phyloP scores from a whole-genome alignment of 2,329 filamentous ascomycete genomes.

The Sarocladium brachiariae region DNA sequence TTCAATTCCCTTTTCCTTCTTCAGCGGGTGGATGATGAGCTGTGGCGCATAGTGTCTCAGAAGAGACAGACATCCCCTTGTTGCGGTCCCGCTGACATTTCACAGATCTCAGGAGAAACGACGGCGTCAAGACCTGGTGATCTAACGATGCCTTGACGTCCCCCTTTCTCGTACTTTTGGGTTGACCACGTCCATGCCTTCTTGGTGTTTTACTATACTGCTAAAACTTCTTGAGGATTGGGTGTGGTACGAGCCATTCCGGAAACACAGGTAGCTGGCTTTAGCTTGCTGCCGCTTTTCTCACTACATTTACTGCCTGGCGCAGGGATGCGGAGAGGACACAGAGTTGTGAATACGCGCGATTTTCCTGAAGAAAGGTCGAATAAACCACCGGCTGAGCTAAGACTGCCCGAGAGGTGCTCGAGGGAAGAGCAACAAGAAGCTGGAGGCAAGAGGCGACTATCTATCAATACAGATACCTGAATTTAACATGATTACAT shows the following conservation, averaged over 20 bases:
- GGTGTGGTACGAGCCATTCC: neutral
- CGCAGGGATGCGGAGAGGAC: constrained; percentile 44
- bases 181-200: constrained; percentile 3
- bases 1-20: neutral
- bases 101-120: too few relatives aligned
- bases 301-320: constrained; percentile 43
- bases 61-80: too few relatives aligned
- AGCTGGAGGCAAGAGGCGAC: too few relatives aligned
- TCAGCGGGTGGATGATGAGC: neutral
- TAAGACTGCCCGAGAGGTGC: too few relatives aligned
- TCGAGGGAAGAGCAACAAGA: too few relatives aligned
- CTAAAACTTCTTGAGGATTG: neutral
- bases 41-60: too few relatives aligned
- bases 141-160: too few relatives aligned
- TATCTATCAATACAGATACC: too few relatives aligned
- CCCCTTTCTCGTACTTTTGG: neutral
- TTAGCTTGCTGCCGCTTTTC: constrained; percentile 32
- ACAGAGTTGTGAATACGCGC: neutral
- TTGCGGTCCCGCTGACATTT: too few relatives aligned
- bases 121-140: too few relatives aligned
- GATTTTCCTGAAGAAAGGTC: neutral
- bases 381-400: too few relatives aligned
- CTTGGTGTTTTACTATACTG: neutral
- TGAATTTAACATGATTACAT: too few relatives aligned
- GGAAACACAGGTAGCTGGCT: constrained; percentile 17